phyloP scores from a whole-genome alignment of 2,329 filamentous ascomycete species.

The Penicillium rolfsii region DNA sequence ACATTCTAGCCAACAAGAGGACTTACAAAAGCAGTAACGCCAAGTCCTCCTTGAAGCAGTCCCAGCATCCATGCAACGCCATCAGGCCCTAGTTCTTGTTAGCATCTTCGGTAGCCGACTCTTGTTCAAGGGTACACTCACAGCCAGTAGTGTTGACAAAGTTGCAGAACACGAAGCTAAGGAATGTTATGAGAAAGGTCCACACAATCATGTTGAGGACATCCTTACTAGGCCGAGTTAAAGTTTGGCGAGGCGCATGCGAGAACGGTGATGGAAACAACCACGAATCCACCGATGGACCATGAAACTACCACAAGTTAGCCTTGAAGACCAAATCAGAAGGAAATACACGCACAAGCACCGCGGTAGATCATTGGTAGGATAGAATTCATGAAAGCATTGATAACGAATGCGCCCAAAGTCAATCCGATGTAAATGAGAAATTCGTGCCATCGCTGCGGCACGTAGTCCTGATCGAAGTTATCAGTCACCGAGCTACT shows the following conservation, averaged over 20 bases:
- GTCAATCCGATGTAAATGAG: conserved; percentile 70
- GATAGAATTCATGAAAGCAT: conserved; percentile 65
- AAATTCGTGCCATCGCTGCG: conserved; percentile 70
- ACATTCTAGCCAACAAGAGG: background rate
- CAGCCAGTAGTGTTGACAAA: conserved; percentile 71
- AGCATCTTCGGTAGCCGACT: conserved; percentile 6
- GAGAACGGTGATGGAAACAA: conserved; percentile 71
- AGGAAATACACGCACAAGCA: conserved; percentile 50
- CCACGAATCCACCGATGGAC: conserved; percentile 68
- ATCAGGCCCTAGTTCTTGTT: conserved; percentile 55
- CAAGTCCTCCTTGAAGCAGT: conserved; percentile 54
- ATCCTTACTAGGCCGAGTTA: conserved; percentile 59
- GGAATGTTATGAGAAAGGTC: background rate
- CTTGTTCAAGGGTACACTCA: conserved; percentile 15
- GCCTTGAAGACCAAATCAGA: background rate
- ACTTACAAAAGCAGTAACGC: conserved; percentile 55
- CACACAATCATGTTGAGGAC: too few relatives aligned
- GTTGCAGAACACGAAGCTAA: conserved; percentile 57
- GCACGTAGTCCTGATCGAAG: conserved; percentile 49
- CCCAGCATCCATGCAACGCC: conserved; percentile 56
- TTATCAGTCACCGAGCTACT: background rate
- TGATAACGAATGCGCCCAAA: conserved; percentile 63
- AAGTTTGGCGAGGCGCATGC: conserved; percentile 68
- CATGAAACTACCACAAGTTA: conserved; percentile 56
- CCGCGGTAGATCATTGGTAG: conserved; percentile 68